Evolutionary conservation across 2,329 filamentous ascomycete genomes (phyloP).

Genomic region (Clarireedia hainanense): DNA sequence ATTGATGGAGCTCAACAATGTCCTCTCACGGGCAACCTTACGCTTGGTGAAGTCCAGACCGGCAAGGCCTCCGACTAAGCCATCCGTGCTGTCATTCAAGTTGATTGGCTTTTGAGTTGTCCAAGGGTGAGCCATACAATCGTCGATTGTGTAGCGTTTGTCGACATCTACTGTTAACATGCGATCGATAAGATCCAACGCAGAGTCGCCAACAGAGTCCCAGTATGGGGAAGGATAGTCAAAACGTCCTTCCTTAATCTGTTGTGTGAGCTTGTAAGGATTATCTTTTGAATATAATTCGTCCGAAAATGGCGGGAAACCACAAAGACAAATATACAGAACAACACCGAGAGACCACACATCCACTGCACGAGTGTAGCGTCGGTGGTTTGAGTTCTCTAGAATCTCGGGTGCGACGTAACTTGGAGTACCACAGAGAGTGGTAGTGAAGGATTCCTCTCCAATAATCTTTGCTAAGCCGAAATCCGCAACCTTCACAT

Average conservation of each 20-base stretch:
- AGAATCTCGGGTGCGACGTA: constrained; percentile 96
- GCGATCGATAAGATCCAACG: constrained; percentile 82
- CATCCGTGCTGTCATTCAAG: constrained; percentile 81
- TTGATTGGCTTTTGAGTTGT: constrained; percentile 54
- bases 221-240: constrained; percentile 96
- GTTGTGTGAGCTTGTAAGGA: constrained; percentile 78
- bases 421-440: constrained; percentile 90
- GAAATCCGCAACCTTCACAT: constrained; percentile 92
- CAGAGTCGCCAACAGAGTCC: constrained; percentile 80
- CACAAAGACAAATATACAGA: constrained; percentile 92
- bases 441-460: constrained; percentile 96
- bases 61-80: constrained; percentile 78
- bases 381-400: constrained; percentile 69
- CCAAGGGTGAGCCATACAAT: constrained; percentile 91
- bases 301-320: constrained; percentile 94
- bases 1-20: constrained; percentile 75
- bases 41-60: constrained; percentile 77
- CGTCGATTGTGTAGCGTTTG: constrained; percentile 77
- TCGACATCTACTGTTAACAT: constrained; percentile 90
- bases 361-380: constrained; percentile 92
- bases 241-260: constrained; percentile 83
- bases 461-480: constrained; percentile 97
- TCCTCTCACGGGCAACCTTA: constrained; percentile 74
- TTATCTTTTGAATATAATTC: constrained; percentile 77
- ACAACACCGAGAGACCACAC: constrained; percentile 98